Evolutionary conservation across 192 early-diverging fungal species (phyloP), one percentile per base, ranked within the genome.

Genomic region (Linnemannia zychae): DNA sequence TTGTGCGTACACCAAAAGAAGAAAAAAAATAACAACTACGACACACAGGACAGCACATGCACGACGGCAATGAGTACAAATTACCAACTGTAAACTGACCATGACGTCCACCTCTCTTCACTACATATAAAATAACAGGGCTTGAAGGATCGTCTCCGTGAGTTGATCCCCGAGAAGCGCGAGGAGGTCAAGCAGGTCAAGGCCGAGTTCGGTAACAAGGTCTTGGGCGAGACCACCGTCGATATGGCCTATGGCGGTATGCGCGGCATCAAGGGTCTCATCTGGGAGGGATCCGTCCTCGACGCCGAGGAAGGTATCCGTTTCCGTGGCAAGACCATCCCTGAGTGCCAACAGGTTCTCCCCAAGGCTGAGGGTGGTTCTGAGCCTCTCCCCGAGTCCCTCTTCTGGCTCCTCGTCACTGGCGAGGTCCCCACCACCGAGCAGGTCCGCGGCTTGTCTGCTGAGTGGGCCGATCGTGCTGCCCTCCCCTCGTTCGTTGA

Each of bases 241-340:
- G 97, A 99, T 89, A 98, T 98, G 95, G 95, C 87, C 36, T 98
- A 98, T 88, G 98, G 98, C 81, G 98, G 98, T 88, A 99, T 99
- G 97, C 95, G 98, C 89, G 98, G 97, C 71, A 97, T 99, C 91
- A 99, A 99, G 93, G 97, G 97, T 86, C 93, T 99, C 78, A 91
- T 99, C 88, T 97, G 96, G 96, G 98, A 99, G 88, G 96, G 95
- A 73, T 99, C 98, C 84, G 96, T 99, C 34, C 91, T 99, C 47
- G 98, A 99, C 88, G 91, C 98, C 67, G 94, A 98, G 69, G 98
- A 99, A 91, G 98, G 98, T 85, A 99, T 99, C 88, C 95, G 95
- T 87, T 99, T 99, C 96, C 97, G 96, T 87, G 96, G 95, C 71
- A 88, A 93, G 83, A 96, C 97, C 87, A 98, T 99, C 76, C 96